Conservation (phyloP, 768 basidiomycete species). For the Holtermannia corniformis region DNA sequence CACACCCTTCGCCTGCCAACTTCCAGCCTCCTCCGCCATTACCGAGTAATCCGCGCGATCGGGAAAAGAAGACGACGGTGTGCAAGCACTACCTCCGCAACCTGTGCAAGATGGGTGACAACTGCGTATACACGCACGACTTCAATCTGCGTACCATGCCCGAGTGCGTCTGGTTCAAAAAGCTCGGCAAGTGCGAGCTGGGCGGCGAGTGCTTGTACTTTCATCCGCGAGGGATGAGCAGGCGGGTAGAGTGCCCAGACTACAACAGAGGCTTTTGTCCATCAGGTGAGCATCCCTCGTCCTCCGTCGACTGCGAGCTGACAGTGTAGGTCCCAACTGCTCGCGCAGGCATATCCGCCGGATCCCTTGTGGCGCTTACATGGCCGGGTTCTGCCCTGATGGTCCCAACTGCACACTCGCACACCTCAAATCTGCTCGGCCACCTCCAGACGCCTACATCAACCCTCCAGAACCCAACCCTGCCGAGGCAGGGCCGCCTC, state of each 20-base stretch:
- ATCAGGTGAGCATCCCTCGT: slow-evolving; percentile 54
- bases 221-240: slow-evolving; percentile 78
- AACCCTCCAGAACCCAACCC: slow-evolving; percentile 65
- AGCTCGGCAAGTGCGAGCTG: slow-evolving; percentile 93
- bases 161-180: slow-evolving; percentile 97
- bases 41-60: slow-evolving; percentile 57
- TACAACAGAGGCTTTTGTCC: slow-evolving; percentile 94
- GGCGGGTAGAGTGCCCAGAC: slow-evolving; percentile 85
- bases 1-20: slow-evolving; percentile 73
- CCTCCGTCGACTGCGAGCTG: background rate
- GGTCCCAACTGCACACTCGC: slow-evolving; percentile 79
- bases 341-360: slow-evolving; percentile 86
- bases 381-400: slow-evolving; percentile 85
- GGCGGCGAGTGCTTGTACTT: slow-evolving; percentile 92
- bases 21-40: slow-evolving; percentile 78
- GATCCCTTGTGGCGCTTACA: slow-evolving; percentile 79
- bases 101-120: slow-evolving; percentile 94
- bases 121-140: slow-evolving; percentile 97
- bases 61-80: slow-evolving; percentile 54
- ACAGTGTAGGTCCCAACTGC: slow-evolving; percentile 62
- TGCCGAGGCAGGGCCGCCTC: slow-evolving; percentile 73
- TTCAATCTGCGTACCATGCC: slow-evolving; percentile 98
- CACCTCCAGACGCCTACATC: slow-evolving; percentile 63
- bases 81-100: slow-evolving; percentile 99
- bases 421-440: slow-evolving; percentile 71